Base-by-base conservation (phyloP, 352 stramenopile genomes). In the Pythium chondricola region DNA sequence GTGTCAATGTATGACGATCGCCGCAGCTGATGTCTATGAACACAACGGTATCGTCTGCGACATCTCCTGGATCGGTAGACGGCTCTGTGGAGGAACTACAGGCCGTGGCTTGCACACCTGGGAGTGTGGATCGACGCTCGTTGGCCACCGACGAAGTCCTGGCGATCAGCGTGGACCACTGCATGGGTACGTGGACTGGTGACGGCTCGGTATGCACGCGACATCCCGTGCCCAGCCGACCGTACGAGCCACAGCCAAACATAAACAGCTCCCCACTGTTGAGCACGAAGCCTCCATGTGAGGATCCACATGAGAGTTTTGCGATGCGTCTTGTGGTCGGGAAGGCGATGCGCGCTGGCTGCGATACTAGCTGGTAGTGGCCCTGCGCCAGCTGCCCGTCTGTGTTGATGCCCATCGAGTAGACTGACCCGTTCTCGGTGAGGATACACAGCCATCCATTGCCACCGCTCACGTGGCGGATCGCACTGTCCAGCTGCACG, bases 1-100 rank as follows among this genome's bases (percentile, higher is more conserved):
- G 52, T 2, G 65, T 44, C 1, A 89, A 61, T 13, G 77, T 89
- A 48, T 89, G 77, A 2, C 77, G 70, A 29, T 87, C 77, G 11
- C 72, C 77, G 22, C 77, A 89, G 46, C 72, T 87, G 14, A 89
- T 54, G 27, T 85, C 74, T 2, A 52, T 63, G 45, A 86, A 88
- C n/a, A 58, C 38, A 13, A 85, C 65, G 0, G 58, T 48, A 24
- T 81, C 59, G 10, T 71, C 52, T 6, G 59, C 44, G 33, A 57
- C 48, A 2, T 52, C 52, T 4, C 22, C n/a, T 5, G 52, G 32
- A 2, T 51, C 24, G 11, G 29, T 33, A 33, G 7, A 33, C 29
- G 7, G 29, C 13, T 8, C 6, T 43, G 17, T 26, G 26, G 13
- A 24, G 14, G 21, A 10, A 29, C 17, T 3, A 7, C 13, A 27